These are phyloP conservation scores for Trichoderma gamsii DNA, from an alignment of 495 filamentous ascomycete genomes.

Conservation along the genomic window DNA sequence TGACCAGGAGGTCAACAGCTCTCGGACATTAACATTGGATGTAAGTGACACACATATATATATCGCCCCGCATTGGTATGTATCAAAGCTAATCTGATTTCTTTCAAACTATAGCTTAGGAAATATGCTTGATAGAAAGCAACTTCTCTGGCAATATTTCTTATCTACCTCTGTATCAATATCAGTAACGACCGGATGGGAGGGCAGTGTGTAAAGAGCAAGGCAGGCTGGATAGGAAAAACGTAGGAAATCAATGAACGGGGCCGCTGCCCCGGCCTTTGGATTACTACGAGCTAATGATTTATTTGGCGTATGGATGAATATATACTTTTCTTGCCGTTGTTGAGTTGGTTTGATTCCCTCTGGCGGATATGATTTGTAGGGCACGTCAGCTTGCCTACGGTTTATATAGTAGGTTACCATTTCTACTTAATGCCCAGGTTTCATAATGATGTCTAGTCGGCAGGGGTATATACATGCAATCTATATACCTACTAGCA, in stretches of 20 bases:
- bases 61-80: neutral
- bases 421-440: neutral
- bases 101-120: constrained; percentile 23
- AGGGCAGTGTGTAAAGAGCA: neutral
- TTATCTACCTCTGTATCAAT: constrained; percentile 7
- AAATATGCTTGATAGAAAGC: constrained; percentile 26
- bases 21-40: constrained; percentile 83
- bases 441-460: neutral
- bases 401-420: neutral
- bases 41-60: constrained; percentile 51
- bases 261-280: neutral
- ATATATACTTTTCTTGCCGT: neutral
- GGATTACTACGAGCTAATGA: constrained; percentile 7
- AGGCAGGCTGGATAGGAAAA: neutral
- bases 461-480: neutral
- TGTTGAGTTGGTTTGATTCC: neutral
- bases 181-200: neutral
- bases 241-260: neutral
- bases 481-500: neutral
- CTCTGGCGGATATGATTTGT: neutral
- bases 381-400: neutral
- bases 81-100: constrained; percentile 11
- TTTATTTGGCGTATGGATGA: constrained; percentile 9
- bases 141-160: neutral
- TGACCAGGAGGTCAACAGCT: constrained; percentile 87